These are phyloP conservation scores for Aquilaria agallochum DNA, from an alignment of 441 rosid species.

Conservation along the genomic window DNA sequence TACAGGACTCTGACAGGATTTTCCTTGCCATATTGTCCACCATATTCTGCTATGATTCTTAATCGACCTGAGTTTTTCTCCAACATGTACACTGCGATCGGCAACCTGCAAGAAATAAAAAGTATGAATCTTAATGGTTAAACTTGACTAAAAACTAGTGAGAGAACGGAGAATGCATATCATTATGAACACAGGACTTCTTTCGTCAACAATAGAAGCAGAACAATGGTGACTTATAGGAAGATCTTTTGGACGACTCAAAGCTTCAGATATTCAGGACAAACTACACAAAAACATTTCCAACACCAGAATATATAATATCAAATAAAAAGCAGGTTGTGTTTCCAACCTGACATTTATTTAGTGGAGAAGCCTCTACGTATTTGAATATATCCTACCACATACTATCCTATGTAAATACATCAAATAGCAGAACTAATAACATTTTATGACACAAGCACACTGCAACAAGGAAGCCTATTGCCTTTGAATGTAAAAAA, in stretches of 20 bases:
- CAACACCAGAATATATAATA: too few species aligned
- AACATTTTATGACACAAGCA: not conserved
- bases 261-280: not conserved
- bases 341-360: too few species aligned
- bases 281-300: too few species aligned
- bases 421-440: too few species aligned
- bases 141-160: too few species aligned
- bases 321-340: too few species aligned
- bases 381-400: too few species aligned
- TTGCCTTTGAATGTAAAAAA: not conserved
- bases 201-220: not conserved
- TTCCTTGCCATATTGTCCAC: conserved; percentile 54
- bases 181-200: too few species aligned
- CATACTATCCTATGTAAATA: too few species aligned
- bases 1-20: conserved; percentile 57
- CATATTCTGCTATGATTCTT: conserved; percentile 59
- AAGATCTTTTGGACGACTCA: conserved; percentile 2
- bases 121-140: not conserved
- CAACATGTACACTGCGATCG: conserved; percentile 56
- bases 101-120: conserved; percentile 30
- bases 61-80: conserved; percentile 34
- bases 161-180: too few species aligned
- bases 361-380: too few species aligned
- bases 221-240: not conserved
- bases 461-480: not conserved